A percentile compares a stretch with the other conserved stretches of the same genome.
phyloP scores from a whole-genome alignment of 257 asterid genomes.

The Petunia secreta region DNA sequence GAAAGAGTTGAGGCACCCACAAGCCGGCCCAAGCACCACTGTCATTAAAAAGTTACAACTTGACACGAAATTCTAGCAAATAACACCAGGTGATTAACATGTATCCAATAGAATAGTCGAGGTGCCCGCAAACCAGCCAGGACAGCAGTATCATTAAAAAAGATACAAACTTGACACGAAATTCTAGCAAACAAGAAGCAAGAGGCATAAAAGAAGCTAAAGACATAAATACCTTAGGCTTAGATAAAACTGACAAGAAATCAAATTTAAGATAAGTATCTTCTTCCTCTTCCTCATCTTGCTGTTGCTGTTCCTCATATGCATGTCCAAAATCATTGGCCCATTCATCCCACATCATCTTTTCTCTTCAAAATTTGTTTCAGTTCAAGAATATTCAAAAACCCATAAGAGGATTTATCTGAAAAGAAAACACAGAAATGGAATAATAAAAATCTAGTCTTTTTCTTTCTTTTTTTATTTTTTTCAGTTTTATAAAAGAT shows the following conservation, averaged over 20 bases:
- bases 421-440: neutral
- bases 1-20: no score
- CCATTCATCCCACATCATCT: constrained; percentile 85
- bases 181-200: neutral
- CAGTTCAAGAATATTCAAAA: neutral
- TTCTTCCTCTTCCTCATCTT: constrained; percentile 39
- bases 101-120: no score
- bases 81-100: constrained; percentile 39
- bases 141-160: neutral
- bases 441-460: neutral
- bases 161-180: neutral
- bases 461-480: neutral
- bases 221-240: constrained; percentile 60
- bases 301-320: constrained; percentile 33
- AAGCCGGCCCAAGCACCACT: no score
- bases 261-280: constrained; percentile 60
- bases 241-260: constrained; percentile 59
- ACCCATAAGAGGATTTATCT: neutral
- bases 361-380: constrained; percentile 2
- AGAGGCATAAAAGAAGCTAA: neutral
- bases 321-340: constrained; percentile 41
- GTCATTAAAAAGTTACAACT: neutral
- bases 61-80: neutral
- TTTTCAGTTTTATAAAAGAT: neutral
- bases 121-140: neutral